Evolutionary conservation across 345 rosid genomes (phyloP).

Genomic region (Rhodomyrtus tomentosa): DNA sequence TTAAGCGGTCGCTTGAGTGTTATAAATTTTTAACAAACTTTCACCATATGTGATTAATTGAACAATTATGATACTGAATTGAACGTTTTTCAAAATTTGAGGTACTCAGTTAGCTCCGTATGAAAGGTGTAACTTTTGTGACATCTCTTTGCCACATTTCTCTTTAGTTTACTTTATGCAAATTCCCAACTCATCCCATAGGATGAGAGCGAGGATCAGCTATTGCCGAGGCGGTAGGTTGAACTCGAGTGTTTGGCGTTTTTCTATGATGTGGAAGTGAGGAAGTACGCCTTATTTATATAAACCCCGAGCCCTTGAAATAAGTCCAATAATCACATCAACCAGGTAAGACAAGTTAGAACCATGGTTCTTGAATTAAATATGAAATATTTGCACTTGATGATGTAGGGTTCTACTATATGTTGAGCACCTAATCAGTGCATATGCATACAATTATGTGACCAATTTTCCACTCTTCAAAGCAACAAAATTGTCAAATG

Average conservation of each 20-base stretch:
- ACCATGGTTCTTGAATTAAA: not conserved
- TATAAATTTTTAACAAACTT: not conserved
- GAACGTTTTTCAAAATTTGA: not conserved
- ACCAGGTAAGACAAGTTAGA: not conserved
- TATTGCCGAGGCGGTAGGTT: not conserved
- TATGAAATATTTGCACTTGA: not conserved
- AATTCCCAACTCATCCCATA: not conserved
- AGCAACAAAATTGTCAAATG: not conserved
- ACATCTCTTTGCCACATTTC: not conserved
- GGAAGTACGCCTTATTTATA: not conserved
- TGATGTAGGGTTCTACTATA: not conserved
- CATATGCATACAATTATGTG: not conserved
- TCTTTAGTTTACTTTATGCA: not conserved
- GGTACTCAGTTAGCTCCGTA: not conserved
- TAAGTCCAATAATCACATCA: not conserved
- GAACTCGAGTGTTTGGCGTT: not conserved
- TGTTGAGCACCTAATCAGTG: not conserved
- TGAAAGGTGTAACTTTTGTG: rapidly evolving
- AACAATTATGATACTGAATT: not conserved
- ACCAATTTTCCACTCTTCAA: not conserved
- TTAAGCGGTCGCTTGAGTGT: not conserved
- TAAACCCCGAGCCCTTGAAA: not conserved
- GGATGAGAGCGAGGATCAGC: not conserved
- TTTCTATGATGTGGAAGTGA: not conserved
- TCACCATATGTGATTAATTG: not conserved